Conservation (phyloP, 768 basidiomycete species). For the Podaxis carcinomalis region DNA sequence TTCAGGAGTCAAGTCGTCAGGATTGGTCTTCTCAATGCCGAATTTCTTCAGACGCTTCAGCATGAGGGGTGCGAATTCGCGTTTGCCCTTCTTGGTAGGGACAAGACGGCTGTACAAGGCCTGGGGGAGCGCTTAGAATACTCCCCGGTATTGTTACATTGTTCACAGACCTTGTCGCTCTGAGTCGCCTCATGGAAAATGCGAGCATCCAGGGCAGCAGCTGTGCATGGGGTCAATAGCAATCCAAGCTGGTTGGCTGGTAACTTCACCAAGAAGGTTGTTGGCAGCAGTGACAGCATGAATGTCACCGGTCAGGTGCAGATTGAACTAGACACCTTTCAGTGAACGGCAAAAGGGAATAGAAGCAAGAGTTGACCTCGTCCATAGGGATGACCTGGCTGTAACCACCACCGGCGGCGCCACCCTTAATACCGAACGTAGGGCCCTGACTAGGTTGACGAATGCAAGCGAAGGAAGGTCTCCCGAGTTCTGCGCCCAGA, state of each 20-base stretch:
- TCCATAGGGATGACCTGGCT: conserved; percentile 99
- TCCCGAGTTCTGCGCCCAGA: conserved; percentile 88
- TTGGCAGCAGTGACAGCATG: conserved; percentile 98
- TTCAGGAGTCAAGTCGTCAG: conserved; percentile 87
- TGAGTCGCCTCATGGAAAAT: conserved; percentile 98
- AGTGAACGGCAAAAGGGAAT: neutral
- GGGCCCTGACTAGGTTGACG: conserved; percentile 98
- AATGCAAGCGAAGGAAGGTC: conserved; percentile 93
- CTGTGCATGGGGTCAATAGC: conserved; percentile 32
- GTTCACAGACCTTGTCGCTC: conserved; percentile 68
- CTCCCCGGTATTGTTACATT: neutral
- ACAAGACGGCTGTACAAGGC: conserved; percentile 90
- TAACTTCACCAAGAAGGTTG: conserved; percentile 77
- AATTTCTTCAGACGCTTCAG: conserved; percentile 92
- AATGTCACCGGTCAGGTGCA: conserved; percentile 95
- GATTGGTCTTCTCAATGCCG: conserved; percentile 91
- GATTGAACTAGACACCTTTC: conserved; percentile 65
- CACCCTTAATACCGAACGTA: conserved; percentile 99
- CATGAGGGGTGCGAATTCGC: conserved; percentile 95
- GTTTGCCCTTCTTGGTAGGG: conserved; percentile 89
- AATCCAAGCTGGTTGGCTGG: neutral
- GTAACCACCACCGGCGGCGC: conserved; percentile 97
- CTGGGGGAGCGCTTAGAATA: conserved; percentile 22
- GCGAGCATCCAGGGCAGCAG: conserved; percentile 93
- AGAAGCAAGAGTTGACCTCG: conserved; percentile 48